Base-by-base conservation (phyloP, 2,329 filamentous ascomycete species). In the Huntiella savannae region DNA sequence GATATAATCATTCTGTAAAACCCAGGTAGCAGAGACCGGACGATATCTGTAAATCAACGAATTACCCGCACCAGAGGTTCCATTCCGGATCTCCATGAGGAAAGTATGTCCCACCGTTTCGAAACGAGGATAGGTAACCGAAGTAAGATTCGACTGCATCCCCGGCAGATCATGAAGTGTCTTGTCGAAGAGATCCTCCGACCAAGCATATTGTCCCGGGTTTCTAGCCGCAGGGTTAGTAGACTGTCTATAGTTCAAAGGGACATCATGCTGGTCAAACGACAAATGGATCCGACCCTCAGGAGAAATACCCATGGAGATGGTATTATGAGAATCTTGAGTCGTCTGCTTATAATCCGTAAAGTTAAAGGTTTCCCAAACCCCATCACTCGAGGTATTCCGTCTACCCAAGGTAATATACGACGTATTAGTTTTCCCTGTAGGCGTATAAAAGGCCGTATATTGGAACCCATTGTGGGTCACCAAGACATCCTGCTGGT, bases 211-310 rank as follows among this genome's bases (percentile, higher is more conserved):
- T 7, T 43, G 38, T 5, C 36, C 33, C 5, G 49, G 49, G 5
- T 50, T 40, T 4, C 22, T 12, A 3, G 52, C 53, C n/a, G 53
- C 43, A 6, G 38, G 43, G 11, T 43, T 37, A 7, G 44, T 49
- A 16, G 49, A 51, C 4, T 52, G 49, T n/a, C 53, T 46, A 35
- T 54, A 54, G 43, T 54, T 54, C 5, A 54, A 43, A 2, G 53
- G 53, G 6, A 54, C 53, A 33, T 54, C 52, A 32, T 54, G 53
- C 34, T 54, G 53, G 33, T 54, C 53, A 40, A 52, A 54, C 28
- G 52, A 51, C 11, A 54, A 48, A 34, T 54, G 53, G 36, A 54
- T 53, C 3, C 36, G 40, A 4, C 53, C 53, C 28, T 53, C 52
- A 12, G 48, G 45, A 0, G 53, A 54, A 34, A 54, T 51, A 2